These are phyloP conservation scores for Xylaria sp. DNA, from an alignment of 2,329 filamentous ascomycete species.

Conservation along the genomic window DNA sequence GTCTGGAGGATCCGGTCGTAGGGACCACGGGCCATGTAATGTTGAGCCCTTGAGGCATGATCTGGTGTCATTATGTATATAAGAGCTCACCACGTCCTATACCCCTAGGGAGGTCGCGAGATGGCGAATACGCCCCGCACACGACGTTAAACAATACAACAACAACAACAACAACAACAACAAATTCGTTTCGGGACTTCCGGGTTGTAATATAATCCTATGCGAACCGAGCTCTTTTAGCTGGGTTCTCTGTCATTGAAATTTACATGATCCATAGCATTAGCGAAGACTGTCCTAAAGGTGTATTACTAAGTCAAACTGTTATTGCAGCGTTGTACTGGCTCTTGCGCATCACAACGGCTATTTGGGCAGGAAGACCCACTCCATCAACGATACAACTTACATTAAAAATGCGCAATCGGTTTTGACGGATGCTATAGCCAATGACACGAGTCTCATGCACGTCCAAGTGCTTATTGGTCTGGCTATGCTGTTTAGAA, in stretches of 20 bases:
- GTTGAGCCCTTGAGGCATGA: too few species aligned
- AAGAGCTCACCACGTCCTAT: too few species aligned
- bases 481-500: slow-evolving; percentile 42
- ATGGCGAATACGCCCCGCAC: too few species aligned
- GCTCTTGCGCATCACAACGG: slow-evolving; percentile 49
- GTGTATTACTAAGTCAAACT: background rate
- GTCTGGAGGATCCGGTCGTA: too few species aligned
- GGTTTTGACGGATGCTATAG: slow-evolving; percentile 43
- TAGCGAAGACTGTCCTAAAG: background rate
- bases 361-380: slow-evolving; percentile 38
- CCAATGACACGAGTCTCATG: slow-evolving; percentile 40
- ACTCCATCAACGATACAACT: slow-evolving; percentile 32
- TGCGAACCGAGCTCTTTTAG: background rate
- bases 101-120: too few species aligned
- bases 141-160: too few species aligned
- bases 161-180: too few species aligned
- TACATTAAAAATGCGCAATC: slow-evolving; percentile 53
- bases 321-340: slow-evolving; percentile 48
- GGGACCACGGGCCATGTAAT: too few species aligned
- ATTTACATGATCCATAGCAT: background rate
- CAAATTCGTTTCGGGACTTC: background rate
- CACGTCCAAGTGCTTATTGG: slow-evolving; percentile 45
- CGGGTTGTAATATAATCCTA: background rate
- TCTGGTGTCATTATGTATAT: too few species aligned
- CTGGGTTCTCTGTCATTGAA: background rate